Evolutionary conservation across 345 rosid species (phyloP), one percentile per base, ranked within the genome.

Genomic region (Acer campestre): DNA sequence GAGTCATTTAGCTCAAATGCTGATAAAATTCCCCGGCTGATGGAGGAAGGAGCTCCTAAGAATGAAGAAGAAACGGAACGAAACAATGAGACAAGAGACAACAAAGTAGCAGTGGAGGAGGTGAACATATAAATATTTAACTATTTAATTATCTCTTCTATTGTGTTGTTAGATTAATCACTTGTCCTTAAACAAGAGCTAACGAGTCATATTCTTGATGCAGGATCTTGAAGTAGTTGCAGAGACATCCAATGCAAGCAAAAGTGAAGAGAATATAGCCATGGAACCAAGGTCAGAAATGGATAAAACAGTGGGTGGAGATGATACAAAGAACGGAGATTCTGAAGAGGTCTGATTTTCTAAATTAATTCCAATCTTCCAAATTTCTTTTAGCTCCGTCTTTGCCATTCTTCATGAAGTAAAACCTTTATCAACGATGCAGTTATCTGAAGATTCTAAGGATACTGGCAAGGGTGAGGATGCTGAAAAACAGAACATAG

Each of bases 321-420:
- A 79, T 51, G 59, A 77, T 25, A 65, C 14, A 42, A 80, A 42
- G 69, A 64, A 80, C 38, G 78, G 44, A 74, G 88, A 84, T 58
- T 53, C 29, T 25, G 69, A 80, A 75, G 86, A 82, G 87, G 91
- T 74, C 42, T 75, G 69, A 40, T 67, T 7, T 13, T 11, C 66
- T 75, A 42, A 20, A 46, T 55, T 27, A 59, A 73, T 35, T 49
- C 40, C 73, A 67, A 46, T 74, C 42, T 59, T 62, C 48, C n/a
- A 18, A 61, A 53, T 3, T 61, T 8, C 10, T 42, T 17, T 46
- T 40, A 27, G 6, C 25, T 46, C n/a, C 55, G 29, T 23, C 56
- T 42, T 61, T 22, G 12, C 59, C 23, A 40, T 23, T 61, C 6
- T 44, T 17, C 9, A 25, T 35, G 51, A 67, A 31, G 51, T 69